Evolutionary conservation across 768 basidiomycete species (phyloP).

Genomic region (Pleurotus platypus): DNA sequence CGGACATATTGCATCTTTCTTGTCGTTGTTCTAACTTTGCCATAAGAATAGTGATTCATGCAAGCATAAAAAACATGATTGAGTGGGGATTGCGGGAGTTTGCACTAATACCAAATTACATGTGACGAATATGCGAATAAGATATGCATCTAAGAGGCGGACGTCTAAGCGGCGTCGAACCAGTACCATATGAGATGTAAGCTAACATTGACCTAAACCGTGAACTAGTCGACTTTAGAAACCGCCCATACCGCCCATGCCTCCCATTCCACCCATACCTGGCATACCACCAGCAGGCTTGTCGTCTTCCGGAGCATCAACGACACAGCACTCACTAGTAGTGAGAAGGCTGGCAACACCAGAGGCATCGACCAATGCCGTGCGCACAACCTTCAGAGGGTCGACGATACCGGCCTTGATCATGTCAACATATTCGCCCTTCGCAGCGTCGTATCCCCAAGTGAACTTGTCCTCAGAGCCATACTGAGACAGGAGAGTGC

Average conservation of each 20-base stretch:
- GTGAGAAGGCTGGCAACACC: slow-evolving; percentile 94
- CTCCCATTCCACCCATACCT: slow-evolving; percentile 35
- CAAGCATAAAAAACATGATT: neutral
- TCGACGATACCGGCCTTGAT: slow-evolving; percentile 92
- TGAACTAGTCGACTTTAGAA: neutral
- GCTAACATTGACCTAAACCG: neutral
- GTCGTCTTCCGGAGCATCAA: slow-evolving; percentile 85
- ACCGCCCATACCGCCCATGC: slow-evolving; percentile 29
- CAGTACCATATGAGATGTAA: neutral
- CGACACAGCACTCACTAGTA: slow-evolving; percentile 89
- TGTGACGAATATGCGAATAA: slow-evolving; percentile 1
- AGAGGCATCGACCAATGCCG: slow-evolving; percentile 86
- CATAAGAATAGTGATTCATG: neutral
- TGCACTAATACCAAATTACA: slow-evolving; percentile 3
- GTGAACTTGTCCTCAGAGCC: slow-evolving; percentile 72
- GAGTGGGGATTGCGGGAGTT: neutral
- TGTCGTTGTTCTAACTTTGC: neutral
- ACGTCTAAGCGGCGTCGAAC: neutral
- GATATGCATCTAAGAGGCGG: neutral
- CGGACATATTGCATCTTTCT: neutral
- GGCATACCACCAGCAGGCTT: slow-evolving; percentile 48
- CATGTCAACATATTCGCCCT: slow-evolving; percentile 95
- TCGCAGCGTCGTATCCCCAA: slow-evolving; percentile 88
- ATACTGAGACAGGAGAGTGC: slow-evolving; percentile 71
- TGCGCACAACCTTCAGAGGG: slow-evolving; percentile 93